Conservation (phyloP, 805 yeast genomes). For the Clavispora phyllophila region DNA sequence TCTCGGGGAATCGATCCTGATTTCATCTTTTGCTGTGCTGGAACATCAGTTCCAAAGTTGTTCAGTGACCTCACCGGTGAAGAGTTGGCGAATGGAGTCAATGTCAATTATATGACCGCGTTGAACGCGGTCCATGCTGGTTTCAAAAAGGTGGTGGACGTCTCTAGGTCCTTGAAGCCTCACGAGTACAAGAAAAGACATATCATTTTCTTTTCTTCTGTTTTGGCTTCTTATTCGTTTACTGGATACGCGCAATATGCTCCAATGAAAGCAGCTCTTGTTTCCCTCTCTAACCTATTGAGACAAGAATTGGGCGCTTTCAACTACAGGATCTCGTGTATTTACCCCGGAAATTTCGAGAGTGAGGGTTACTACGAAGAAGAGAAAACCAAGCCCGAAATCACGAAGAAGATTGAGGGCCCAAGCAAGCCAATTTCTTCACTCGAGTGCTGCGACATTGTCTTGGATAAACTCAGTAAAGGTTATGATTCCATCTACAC, state of each 20-base stretch:
- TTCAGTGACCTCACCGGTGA: slow-evolving; percentile 59
- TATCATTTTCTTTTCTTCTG: slow-evolving; percentile 63
- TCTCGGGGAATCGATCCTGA: slow-evolving; percentile 50
- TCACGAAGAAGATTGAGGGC: slow-evolving; percentile 82
- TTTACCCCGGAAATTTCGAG: slow-evolving; percentile 84
- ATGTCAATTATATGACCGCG: slow-evolving; percentile 69
- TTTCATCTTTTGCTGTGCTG: slow-evolving; percentile 80
- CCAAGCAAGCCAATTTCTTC: slow-evolving; percentile 67
- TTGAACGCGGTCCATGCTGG: slow-evolving; percentile 65
- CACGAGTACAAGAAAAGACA: slow-evolving; percentile 41
- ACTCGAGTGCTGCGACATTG: slow-evolving; percentile 57
- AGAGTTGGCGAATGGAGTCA: slow-evolving; percentile 59
- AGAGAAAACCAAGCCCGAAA: slow-evolving; percentile 76
- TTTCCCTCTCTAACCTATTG: slow-evolving; percentile 67
- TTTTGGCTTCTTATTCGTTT: slow-evolving; percentile 77
- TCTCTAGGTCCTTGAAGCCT: slow-evolving; percentile 8
- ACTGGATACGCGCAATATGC: slow-evolving; percentile 91
- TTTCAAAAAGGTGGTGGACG: slow-evolving; percentile 35
- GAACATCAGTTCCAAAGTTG: slow-evolving; percentile 74
- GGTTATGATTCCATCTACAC: slow-evolving; percentile 78
- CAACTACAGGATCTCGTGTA: slow-evolving; percentile 64
- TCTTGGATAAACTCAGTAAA: slow-evolving; percentile 48
- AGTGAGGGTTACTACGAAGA: slow-evolving; percentile 86
- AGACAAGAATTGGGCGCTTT: slow-evolving; percentile 77
- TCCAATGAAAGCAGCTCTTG: slow-evolving; percentile 80